These are phyloP conservation scores for Triticum turgidum DNA, from an alignment of 176 grass and related monocot species.

Conservation along the genomic window DNA sequence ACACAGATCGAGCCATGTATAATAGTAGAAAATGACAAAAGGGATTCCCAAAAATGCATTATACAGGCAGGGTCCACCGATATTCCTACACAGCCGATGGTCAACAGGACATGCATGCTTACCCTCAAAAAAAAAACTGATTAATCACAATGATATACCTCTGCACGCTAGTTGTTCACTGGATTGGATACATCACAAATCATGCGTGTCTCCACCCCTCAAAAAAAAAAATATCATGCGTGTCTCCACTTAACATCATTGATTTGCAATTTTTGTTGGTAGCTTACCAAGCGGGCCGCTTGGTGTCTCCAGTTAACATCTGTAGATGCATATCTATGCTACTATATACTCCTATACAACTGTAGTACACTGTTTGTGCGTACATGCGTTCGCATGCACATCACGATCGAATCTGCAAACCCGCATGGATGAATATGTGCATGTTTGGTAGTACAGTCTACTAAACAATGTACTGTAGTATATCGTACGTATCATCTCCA, in stretches of 20 bases:
- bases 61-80: background rate
- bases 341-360: background rate
- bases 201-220: background rate
- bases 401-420: background rate
- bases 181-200: constrained; percentile 20
- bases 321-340: background rate
- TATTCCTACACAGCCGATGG: background rate
- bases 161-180: background rate
- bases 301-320: background rate
- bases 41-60: background rate
- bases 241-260: background rate
- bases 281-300: too few relatives aligned
- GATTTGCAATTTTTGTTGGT: too few relatives aligned
- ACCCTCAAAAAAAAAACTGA: background rate
- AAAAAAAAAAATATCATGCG: background rate
- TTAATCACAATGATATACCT: background rate
- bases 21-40: background rate
- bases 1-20: background rate
- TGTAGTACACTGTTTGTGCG: background rate
- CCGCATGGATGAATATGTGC: background rate
- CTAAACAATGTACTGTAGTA: constrained; percentile 9
- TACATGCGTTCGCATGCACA: background rate
- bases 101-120: background rate
- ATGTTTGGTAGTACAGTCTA: constrained; percentile 9
- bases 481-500: background rate